Conservation (phyloP, 345 rosid genomes). For the Brassica juncea region DNA sequence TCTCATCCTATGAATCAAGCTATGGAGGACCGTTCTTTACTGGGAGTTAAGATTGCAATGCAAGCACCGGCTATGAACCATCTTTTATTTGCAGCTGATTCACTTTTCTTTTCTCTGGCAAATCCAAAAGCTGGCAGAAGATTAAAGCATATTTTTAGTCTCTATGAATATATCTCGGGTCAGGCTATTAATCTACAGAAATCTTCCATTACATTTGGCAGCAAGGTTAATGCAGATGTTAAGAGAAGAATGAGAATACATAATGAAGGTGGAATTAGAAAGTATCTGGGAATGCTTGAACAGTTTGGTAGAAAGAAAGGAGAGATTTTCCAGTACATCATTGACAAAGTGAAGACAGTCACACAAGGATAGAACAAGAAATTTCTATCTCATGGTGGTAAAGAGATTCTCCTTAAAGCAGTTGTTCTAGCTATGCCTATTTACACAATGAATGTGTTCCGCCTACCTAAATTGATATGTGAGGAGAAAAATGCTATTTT, state of each 20-base stretch:
- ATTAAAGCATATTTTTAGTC: too few species aligned
- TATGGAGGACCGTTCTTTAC: neutral
- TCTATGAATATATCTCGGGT: neutral
- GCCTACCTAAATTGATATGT: neutral
- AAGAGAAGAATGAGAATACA: neutral
- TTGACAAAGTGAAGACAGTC: neutral
- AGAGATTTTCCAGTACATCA: neutral
- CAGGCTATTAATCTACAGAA: neutral
- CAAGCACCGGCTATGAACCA: neutral
- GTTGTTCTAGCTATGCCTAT: neutral
- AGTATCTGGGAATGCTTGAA: neutral
- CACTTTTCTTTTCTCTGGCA: neutral
- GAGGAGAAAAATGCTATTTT: neutral
- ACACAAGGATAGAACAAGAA: neutral
- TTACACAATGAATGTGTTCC: neutral
- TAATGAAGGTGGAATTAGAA: neutral
- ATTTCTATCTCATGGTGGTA: neutral
- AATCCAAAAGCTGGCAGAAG: too few species aligned
- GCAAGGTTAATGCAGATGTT: neutral
- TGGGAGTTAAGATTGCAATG: neutral
- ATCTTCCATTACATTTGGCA: neutral
- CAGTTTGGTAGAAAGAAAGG: neutral
- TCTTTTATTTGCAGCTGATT: neutral
- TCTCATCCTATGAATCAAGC: neutral
- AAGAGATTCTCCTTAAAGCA: neutral